These are phyloP conservation scores for Boechera stricta DNA, from an alignment of 345 rosid species.

Conservation along the genomic window DNA sequence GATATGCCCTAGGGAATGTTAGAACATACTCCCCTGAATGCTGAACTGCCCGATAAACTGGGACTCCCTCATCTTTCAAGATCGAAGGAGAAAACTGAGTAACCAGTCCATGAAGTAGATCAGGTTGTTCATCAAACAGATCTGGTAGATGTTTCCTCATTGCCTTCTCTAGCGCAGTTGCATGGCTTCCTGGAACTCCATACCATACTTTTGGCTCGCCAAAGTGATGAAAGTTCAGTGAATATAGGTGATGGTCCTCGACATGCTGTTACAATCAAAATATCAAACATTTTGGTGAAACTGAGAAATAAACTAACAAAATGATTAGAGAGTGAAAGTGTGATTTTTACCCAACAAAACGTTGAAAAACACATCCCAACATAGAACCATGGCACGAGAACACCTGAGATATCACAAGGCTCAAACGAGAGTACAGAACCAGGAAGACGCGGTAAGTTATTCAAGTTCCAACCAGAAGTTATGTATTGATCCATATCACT, in stretches of 20 bases:
- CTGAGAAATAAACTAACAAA: neutral
- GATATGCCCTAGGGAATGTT: constrained; percentile 97
- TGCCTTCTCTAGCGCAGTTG: constrained; percentile 66
- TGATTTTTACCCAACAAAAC: constrained; percentile 82
- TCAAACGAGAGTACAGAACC: constrained; percentile 86
- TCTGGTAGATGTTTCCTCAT: constrained; percentile 80
- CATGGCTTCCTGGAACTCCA: constrained; percentile 86
- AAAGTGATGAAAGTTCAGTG: constrained; percentile 78
- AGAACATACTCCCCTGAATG: constrained; percentile 78
- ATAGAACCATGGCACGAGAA: constrained; percentile 91
- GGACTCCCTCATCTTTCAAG: constrained; percentile 71
- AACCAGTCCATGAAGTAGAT: constrained; percentile 78
- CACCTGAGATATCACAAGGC: constrained; percentile 81
- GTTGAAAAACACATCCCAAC: constrained; percentile 95
- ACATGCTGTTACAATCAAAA: constrained; percentile 65
- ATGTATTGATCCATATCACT: constrained; percentile 55
- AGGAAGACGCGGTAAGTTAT: constrained; percentile 76
- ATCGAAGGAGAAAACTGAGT: constrained; percentile 88
- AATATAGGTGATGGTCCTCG: constrained; percentile 92
- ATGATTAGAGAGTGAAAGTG: neutral
- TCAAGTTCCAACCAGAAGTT: constrained; percentile 83
- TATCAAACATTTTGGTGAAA: neutral
- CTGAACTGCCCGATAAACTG: constrained; percentile 75
- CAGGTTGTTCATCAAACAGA: constrained; percentile 79
- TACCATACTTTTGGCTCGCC: constrained; percentile 92